These are phyloP conservation scores for Tubosaeta sp. DNA, from an alignment of 768 basidiomycete genomes.

Conservation along the genomic window DNA sequence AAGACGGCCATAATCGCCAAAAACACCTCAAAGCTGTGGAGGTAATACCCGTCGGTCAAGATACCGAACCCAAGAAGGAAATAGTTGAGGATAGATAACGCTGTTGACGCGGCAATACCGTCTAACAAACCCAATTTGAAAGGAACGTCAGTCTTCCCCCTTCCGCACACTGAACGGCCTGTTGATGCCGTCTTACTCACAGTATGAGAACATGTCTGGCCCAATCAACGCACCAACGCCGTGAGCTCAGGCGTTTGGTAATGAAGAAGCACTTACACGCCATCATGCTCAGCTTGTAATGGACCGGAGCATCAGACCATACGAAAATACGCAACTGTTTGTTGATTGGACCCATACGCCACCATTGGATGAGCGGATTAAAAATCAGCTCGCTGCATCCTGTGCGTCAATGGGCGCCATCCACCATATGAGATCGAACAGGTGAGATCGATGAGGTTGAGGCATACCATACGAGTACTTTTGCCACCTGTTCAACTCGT, in stretches of 20 bases:
- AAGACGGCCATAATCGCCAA: constrained; percentile 71
- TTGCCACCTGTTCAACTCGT: constrained; percentile 93
- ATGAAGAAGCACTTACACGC: constrained; percentile 37
- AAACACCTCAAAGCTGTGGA: constrained; percentile 78
- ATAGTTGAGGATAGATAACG: constrained; percentile 67
- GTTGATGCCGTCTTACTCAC: constrained; percentile 27
- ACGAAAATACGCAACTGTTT: constrained; percentile 72
- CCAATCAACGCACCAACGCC: background rate
- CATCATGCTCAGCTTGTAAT: constrained; percentile 71
- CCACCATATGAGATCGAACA: constrained; percentile 17
- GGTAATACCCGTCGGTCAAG: constrained; percentile 70
- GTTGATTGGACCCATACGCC: constrained; percentile 75
- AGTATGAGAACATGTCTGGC: constrained; percentile 50
- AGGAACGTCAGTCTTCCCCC: background rate
- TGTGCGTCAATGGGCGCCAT: constrained; percentile 45
- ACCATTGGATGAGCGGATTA: constrained; percentile 79
- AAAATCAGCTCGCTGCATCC: constrained; percentile 61
- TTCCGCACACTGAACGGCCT: background rate
- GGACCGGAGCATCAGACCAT: constrained; percentile 75
- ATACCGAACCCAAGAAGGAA: constrained; percentile 67
- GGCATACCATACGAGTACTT: constrained; percentile 73
- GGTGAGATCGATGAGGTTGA: background rate
- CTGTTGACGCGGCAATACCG: constrained; percentile 63
- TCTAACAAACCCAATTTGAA: constrained; percentile 9
- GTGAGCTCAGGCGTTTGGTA: constrained; percentile 5